Percentiles rank a stretch among this genome's conserved stretches.
Conservation (phyloP, 164 flowering plant species). For the Aristolochia californica region DNA sequence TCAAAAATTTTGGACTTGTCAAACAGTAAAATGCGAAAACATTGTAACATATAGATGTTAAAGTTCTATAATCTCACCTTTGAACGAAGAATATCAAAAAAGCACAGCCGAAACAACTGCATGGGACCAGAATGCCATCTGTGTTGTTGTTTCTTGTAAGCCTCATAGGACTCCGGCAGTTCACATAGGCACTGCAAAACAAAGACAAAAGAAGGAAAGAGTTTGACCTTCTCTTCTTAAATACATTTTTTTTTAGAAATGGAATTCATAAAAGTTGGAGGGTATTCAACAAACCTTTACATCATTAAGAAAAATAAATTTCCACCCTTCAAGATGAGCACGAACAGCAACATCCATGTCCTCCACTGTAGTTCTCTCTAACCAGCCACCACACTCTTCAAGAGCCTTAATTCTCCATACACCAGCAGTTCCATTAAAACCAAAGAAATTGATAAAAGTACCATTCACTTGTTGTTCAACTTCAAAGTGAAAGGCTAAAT, state of each 20-base stretch:
- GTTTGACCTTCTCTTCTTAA: not conserved
- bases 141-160: conserved; percentile 94
- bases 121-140: conserved; percentile 99
- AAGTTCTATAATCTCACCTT: conserved; percentile 32
- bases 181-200: conserved; percentile 78
- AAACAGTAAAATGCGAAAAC: too few species aligned
- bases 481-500: conserved; percentile 85
- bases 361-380: conserved; percentile 94
- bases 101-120: conserved; percentile 89
- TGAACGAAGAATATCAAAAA: conserved; percentile 57
- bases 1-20: too few species aligned
- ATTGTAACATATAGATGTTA: too few species aligned
- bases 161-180: conserved; percentile 93
- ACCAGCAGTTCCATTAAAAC: conserved; percentile 98
- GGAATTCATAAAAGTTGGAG: not conserved
- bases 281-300: conserved; percentile 54
- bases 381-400: conserved; percentile 95
- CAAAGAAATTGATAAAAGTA: conserved; percentile 79
- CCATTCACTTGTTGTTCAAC: conserved; percentile 98
- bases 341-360: conserved; percentile 99
- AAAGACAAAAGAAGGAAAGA: not conserved
- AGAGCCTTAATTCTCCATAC: conserved; percentile 97
- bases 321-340: conserved; percentile 97
- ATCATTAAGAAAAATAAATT: conserved; percentile 84
- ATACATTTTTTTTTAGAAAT: not conserved